Conservation (phyloP, 805 yeast genomes). For the Ogataea wickerhamii region DNA sequence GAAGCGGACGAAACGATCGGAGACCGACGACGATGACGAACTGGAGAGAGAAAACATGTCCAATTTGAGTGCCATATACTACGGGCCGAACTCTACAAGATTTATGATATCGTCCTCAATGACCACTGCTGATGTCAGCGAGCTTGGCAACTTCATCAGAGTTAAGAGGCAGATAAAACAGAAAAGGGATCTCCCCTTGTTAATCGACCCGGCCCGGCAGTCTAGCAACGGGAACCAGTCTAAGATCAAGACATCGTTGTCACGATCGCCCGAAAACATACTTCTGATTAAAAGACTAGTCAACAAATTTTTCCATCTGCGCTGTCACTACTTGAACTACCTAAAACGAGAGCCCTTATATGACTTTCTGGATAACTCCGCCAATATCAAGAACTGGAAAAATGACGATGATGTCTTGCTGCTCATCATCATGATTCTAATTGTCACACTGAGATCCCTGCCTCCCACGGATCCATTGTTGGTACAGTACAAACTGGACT, state of each 20-base stretch:
- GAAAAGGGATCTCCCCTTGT: constrained; percentile 27
- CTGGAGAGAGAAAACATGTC: background rate
- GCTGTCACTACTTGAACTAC: constrained; percentile 39
- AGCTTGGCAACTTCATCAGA: constrained; percentile 28
- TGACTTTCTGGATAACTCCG: constrained; percentile 37
- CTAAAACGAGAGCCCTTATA: constrained; percentile 34
- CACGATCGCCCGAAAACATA: constrained; percentile 31
- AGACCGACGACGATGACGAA: constrained; percentile 13
- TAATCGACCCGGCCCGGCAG: constrained; percentile 6
- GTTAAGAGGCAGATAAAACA: constrained; percentile 29
- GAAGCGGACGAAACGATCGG: constrained; percentile 17
- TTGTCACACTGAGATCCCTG: constrained; percentile 36
- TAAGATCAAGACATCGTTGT: constrained; percentile 8
- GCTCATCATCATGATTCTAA: constrained; percentile 41
- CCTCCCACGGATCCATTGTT: constrained; percentile 27
- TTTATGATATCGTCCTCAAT: constrained; percentile 41
- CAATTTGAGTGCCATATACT: constrained; percentile 32
- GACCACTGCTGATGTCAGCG: constrained; percentile 25
- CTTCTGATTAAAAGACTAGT: constrained; percentile 35
- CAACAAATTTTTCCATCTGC: constrained; percentile 39
- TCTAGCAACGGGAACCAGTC: constrained; percentile 2
- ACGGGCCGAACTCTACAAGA: constrained; percentile 49
- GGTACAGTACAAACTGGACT: constrained; percentile 22
- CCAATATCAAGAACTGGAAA: constrained; percentile 38
- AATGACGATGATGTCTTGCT: constrained; percentile 45